Base-by-base conservation (phyloP, 2,329 filamentous ascomycete species). In the Xylaria multiplex region DNA sequence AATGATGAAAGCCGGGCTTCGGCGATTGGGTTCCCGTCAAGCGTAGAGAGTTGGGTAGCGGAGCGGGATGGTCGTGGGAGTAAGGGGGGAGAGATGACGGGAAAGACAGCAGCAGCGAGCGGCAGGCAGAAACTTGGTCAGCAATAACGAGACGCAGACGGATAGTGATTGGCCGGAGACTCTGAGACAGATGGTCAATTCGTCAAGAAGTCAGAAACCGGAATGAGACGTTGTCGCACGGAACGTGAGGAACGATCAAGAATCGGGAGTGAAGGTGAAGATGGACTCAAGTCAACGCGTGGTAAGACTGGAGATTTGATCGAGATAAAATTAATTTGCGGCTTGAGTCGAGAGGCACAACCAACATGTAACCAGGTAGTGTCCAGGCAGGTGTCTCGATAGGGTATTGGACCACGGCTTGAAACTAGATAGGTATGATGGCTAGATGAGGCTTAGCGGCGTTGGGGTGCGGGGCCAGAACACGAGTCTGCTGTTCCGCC, bases 301-400 rank as follows among this genome's bases (percentile, higher is more conserved):
- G 62, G 67, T 46, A 49, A 65, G 62, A 63, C 65, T 67, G 63
- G 56, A 59, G 62, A 63, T 67, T 67, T 65, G 56, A 59, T 69
- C 45, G 40, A 68, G 66, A 66, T 67, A 64, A 45, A 68, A 60
- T 56, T 66, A 62, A 64, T 62, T 62, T 67, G 62, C 65, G 65
- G 35, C 53, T 65, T 46, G 40, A 42, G 55, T 56, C 22, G 45
- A 42, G 53, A 65, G 49, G 58, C 62, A 61, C 37, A 40, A 40
- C 49, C 59, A 54, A 46, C 59, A 54, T 50, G 37, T 14, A 13
- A 13, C 9, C 19, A 19, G 19, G 19, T 19, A 19, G 19, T 19
- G 19, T 19, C 11, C 3, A 13, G 37, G 11, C 14, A 40, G 37
- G 37, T 40, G 13, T 40, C 37, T 13, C 11, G 37, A 30, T 42